Conservation (phyloP, 2,329 filamentous ascomycete species). For the Dothiorella sarmentorum region DNA sequence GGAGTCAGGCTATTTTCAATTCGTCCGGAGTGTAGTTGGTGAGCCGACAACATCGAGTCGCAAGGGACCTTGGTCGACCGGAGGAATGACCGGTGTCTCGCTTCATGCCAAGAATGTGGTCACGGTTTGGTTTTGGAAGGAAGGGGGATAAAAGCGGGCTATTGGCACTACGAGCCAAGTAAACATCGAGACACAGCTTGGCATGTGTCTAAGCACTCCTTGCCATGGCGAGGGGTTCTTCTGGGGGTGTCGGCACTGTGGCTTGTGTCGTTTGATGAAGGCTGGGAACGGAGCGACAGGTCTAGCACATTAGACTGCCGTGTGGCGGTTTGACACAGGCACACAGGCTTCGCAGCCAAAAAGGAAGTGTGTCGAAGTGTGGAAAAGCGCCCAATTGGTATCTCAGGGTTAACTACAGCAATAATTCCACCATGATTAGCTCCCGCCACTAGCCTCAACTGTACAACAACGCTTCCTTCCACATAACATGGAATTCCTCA, state of each 20-base stretch:
- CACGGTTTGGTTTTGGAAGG: neutral
- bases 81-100: slow-evolving; percentile 4
- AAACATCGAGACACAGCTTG: neutral
- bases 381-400: neutral
- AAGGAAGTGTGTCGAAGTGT: neutral
- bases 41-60: neutral
- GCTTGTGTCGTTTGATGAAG: neutral
- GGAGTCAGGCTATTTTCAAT: no score
- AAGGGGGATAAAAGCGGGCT: neutral
- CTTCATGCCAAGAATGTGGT: neutral
- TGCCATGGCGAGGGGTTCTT: neutral
- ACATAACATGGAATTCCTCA: no score
- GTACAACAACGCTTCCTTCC: neutral
- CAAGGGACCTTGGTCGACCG: neutral
- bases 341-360: neutral
- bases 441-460: neutral
- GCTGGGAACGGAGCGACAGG: neutral
- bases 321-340: neutral
- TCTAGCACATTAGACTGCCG: neutral
- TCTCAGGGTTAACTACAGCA: neutral
- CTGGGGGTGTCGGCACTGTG: neutral
- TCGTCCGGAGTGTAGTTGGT: neutral
- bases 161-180: neutral
- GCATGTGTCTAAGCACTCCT: neutral
- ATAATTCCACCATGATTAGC: neutral